Base-by-base conservation (phyloP, 2,329 filamentous ascomycete species). In the Lasiodiplodia sp. region DNA sequence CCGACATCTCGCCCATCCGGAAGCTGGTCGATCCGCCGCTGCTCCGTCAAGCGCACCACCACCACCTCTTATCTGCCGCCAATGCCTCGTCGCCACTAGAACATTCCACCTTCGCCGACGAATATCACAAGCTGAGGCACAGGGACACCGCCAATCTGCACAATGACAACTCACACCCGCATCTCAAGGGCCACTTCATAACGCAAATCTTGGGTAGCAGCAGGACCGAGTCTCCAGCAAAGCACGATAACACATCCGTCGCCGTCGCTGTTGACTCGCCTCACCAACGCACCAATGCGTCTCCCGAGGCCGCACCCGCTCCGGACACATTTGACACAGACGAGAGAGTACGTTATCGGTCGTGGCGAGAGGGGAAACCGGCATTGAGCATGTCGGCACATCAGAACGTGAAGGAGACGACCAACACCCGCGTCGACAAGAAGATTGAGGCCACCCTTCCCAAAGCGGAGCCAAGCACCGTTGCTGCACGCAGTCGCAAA, bases 401-500 rank as follows among this genome's bases (percentile, higher is more conserved):
- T 80, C 51, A 79, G 82, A 47, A 82, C 80, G 69, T 74, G 79
- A 14, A 82, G 80, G 73, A 76, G 79, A 67, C 83, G 83, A 53
- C 77, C 80, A 64, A 64, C 40, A 77, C 80, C 8, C 82, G 83
- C 57, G 84, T 89, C 28, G 88, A 90, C 67, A 88, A 87, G 76
- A 86, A 87, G 53, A 90, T 91, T 70, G 87, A 90, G 76, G 88
- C 88, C 21, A 89, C 87, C 37, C 75, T 90, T 68, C 83, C 87
- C 51, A 87, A 87, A 72, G 80, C 83, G 4, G 88, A 90, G 72
- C 83, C 81, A 38, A 79, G 79, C 28, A 78, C 81, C 34, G 80
- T 83, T 31, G 83, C 87, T 72, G 85, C 86, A 56, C 84, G 88
- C 69, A 90, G 87, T 75, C 84, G 88, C 68, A 91, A 91, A 77